These are phyloP conservation scores for Saitozyma podzolica DNA, from an alignment of 768 basidiomycete genomes.

Conservation along the genomic window DNA sequence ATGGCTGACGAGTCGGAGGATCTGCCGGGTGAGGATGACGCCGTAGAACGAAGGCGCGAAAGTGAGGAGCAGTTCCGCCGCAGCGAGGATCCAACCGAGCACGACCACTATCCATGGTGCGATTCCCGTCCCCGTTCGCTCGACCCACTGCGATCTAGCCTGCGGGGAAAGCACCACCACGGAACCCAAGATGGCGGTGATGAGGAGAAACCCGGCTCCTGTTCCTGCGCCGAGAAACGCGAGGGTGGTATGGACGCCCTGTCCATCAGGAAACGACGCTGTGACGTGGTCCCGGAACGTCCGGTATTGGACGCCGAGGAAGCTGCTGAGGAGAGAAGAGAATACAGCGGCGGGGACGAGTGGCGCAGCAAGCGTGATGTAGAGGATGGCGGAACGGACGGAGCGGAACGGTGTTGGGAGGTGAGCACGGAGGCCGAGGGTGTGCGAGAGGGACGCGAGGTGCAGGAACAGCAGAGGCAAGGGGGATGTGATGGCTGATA, in stretches of 20 bases:
- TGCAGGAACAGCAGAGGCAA: conserved; percentile 17
- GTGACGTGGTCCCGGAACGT: neutral
- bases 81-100: neutral
- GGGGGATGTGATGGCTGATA: conserved; percentile 17
- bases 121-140: neutral
- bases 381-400: neutral
- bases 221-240: conserved; percentile 5
- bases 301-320: conserved; percentile 18
- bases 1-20: conserved; percentile 7
- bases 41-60: neutral
- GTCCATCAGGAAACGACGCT: neutral
- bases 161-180: neutral
- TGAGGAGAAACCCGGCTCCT: neutral
- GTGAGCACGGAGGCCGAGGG: conserved; percentile 9
- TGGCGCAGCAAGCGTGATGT: conserved; percentile 13
- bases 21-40: conserved; percentile 6
- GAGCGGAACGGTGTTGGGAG: conserved; percentile 10
- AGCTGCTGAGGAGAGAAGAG: conserved; percentile 15
- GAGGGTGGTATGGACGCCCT: conserved; percentile 2
- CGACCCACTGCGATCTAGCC: conserved; percentile 4
- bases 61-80: neutral
- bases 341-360: conserved; percentile 22
- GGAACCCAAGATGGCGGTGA: neutral
- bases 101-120: too few relatives aligned
- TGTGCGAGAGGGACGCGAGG: conserved; percentile 10